Percentiles rank a stretch among this genome's conserved stretches.
Conservation (phyloP, 768 basidiomycete species). For the Dentipellis fragilis region DNA sequence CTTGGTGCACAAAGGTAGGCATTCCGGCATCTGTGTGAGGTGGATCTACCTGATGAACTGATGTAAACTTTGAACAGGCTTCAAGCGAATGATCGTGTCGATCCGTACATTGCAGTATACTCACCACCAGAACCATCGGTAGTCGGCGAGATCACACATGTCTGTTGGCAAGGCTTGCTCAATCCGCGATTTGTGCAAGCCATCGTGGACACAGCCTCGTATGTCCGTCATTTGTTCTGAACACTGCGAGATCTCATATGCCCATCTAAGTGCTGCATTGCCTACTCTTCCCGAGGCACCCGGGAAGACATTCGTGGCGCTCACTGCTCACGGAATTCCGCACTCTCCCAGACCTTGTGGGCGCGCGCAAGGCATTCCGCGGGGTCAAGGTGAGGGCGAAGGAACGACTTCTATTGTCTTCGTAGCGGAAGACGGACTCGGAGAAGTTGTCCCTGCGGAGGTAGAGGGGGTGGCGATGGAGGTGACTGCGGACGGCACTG, state of each 20-base stretch:
- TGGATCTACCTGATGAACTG: background rate
- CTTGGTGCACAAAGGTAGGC: conserved; percentile 56
- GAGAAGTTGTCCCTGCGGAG: background rate
- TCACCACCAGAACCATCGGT: conserved; percentile 36
- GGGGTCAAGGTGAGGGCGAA: conserved; percentile 43
- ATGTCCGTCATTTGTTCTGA: conserved; percentile 12
- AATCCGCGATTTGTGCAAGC: conserved; percentile 40
- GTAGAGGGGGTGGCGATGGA: background rate
- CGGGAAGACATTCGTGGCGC: conserved; percentile 27
- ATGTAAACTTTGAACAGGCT: conserved; percentile 30
- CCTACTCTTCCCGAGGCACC: background rate
- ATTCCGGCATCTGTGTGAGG: background rate
- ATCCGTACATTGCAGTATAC: conserved; percentile 63
- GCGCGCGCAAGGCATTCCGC: conserved; percentile 19
- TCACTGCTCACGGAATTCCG: conserved; percentile 35
- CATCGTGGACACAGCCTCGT: conserved; percentile 38
- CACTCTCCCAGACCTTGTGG: conserved; percentile 25
- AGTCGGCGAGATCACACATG: conserved; percentile 38
- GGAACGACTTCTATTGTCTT: conserved; percentile 37
- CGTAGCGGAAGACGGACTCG: conserved; percentile 9
- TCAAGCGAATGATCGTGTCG: conserved; percentile 49
- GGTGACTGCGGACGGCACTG: background rate
- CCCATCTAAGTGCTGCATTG: background rate
- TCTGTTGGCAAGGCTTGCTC: conserved; percentile 56
- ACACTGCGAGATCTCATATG: background rate